Conservation (phyloP, 2,329 filamentous ascomycete species). For the Talaromyces sp. region DNA sequence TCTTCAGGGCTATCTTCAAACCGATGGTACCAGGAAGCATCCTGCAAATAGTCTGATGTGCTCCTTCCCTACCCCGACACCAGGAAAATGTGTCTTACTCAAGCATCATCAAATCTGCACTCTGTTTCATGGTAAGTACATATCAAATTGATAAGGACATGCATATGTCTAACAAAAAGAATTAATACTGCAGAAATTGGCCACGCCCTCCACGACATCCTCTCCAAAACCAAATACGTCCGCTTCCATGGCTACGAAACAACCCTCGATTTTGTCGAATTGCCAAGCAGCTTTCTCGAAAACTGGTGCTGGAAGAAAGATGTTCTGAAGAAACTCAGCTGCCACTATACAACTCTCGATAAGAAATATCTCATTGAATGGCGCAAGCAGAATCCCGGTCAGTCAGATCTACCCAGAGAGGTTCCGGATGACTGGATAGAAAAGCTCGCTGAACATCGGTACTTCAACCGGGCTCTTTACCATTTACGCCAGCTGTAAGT, state of each 20-base stretch:
- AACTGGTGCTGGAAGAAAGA: conserved; percentile 40
- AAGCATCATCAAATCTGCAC: conserved; percentile 8
- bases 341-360: background rate
- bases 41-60: background rate
- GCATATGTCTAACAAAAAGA: background rate
- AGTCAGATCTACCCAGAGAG: background rate
- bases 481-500: background rate
- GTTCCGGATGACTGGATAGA: background rate
- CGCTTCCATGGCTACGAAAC: conserved; percentile 34
- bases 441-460: background rate
- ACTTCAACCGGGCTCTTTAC: background rate
- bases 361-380: background rate
- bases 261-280: conserved; percentile 41
- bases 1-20: conserved; percentile 18
- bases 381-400: background rate
- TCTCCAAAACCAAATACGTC: conserved; percentile 32
- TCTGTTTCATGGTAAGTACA: conserved; percentile 26
- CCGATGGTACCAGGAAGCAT: background rate
- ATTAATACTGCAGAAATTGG: conserved; percentile 29
- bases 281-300: conserved; percentile 43
- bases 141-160: no score
- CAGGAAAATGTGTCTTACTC: background rate
- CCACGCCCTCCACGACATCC: conserved; percentile 43
- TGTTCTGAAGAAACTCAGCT: background rate
- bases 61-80: background rate